phyloP scores from a whole-genome alignment of 2,329 filamentous ascomycete genomes.

The Calcarisporium arbuscula region DNA sequence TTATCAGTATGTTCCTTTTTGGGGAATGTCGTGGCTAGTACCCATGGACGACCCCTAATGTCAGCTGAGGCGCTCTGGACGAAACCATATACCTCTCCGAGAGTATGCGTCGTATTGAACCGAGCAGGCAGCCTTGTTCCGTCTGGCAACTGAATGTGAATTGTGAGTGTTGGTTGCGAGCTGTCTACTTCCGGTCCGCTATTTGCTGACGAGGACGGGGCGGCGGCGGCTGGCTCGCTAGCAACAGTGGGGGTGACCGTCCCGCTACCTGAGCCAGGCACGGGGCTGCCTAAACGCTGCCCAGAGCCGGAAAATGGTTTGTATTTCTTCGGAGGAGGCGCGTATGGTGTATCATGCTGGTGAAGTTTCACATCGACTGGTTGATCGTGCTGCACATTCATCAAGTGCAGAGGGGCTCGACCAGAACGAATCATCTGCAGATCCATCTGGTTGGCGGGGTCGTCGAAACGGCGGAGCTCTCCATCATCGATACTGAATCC shows the following conservation, averaged over 20 bases:
- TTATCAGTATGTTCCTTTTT: constrained; percentile 74
- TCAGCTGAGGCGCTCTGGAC: constrained; percentile 58
- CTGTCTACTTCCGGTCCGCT: constrained; percentile 45
- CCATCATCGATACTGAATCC: constrained; percentile 84
- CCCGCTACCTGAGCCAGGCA: constrained; percentile 49
- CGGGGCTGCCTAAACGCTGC: constrained; percentile 69
- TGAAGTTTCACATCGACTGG: constrained; percentile 74
- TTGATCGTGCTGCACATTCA: constrained; percentile 69
- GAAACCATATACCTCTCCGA: constrained; percentile 73
- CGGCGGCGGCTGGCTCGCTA: constrained; percentile 22
- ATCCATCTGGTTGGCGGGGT: constrained; percentile 66
- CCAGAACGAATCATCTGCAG: constrained; percentile 71
- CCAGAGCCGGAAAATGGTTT: constrained; percentile 69
- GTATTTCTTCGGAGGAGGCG: constrained; percentile 66
- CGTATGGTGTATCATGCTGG: constrained; percentile 67
- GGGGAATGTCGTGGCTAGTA: constrained; percentile 76
- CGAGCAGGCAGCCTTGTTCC: constrained; percentile 71
- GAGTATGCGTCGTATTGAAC: constrained; percentile 74
- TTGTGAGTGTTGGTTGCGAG: constrained; percentile 59
- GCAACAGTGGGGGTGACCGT: constrained; percentile 18
- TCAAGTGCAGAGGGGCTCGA: constrained; percentile 68
- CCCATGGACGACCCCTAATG: constrained; percentile 55
- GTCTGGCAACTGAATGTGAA: constrained; percentile 74
- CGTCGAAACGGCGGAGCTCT: constrained; percentile 69
- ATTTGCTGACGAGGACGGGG: constrained; percentile 28